These are phyloP conservation scores for Fusarium musae DNA, from an alignment of 2,329 filamentous ascomycete genomes.

Conservation along the genomic window DNA sequence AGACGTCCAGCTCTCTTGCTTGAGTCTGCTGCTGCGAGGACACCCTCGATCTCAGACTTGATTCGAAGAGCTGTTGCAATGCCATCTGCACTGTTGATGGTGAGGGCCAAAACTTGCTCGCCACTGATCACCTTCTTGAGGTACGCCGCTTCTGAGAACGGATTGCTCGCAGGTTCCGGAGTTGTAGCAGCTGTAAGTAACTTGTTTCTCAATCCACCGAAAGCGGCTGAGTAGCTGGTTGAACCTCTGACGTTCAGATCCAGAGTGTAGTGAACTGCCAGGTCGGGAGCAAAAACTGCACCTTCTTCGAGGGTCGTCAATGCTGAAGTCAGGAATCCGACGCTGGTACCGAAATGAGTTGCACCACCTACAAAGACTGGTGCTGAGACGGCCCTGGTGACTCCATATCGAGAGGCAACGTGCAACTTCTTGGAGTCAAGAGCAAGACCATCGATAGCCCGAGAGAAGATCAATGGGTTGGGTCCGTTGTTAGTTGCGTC, in stretches of 20 bases:
- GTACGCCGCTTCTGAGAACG: slow-evolving; percentile 61
- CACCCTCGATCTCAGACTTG: slow-evolving; percentile 65
- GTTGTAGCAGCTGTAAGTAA: slow-evolving; percentile 61
- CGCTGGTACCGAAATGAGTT: slow-evolving; percentile 67
- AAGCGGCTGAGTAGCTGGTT: slow-evolving; percentile 62
- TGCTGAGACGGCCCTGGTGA: slow-evolving; percentile 68
- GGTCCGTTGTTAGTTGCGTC: slow-evolving; percentile 63
- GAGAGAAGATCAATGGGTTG: slow-evolving; percentile 61
- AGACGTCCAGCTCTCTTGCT: slow-evolving; percentile 48
- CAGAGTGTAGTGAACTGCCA: slow-evolving; percentile 69
- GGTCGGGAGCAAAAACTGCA: slow-evolving; percentile 65
- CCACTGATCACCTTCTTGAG: slow-evolving; percentile 66
- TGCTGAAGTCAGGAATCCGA: slow-evolving; percentile 66
- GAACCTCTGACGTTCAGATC: slow-evolving; percentile 54
- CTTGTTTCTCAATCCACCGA: slow-evolving; percentile 63
- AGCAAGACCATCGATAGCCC: slow-evolving; percentile 66
- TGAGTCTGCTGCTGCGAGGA: slow-evolving; percentile 37
- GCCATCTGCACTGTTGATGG: slow-evolving; percentile 70
- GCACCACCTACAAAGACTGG: slow-evolving; percentile 57
- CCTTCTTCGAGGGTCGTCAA: slow-evolving; percentile 57
- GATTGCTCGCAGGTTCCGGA: slow-evolving; percentile 51
- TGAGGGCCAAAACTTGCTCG: slow-evolving; percentile 65
- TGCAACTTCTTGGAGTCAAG: slow-evolving; percentile 67
- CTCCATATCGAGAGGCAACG: slow-evolving; percentile 64
- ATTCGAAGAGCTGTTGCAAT: slow-evolving; percentile 69